phyloP scores from a whole-genome alignment of 352 stramenopile genomes.

The Globisporangium takayamanum region DNA sequence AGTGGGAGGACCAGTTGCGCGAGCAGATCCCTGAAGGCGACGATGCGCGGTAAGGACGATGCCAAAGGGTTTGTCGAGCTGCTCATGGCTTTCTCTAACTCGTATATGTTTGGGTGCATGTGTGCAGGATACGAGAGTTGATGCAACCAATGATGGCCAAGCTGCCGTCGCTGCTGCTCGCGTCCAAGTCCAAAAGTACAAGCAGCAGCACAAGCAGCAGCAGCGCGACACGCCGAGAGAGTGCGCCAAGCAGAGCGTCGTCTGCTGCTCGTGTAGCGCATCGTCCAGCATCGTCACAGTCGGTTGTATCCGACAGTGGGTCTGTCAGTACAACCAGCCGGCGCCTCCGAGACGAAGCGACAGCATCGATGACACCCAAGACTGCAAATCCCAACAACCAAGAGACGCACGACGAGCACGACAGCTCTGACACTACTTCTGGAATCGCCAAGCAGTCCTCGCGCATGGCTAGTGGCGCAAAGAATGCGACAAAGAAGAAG shows the following conservation, averaged over 20 bases:
- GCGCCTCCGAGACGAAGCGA: background rate
- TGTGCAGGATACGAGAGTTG: slow-evolving; percentile 53
- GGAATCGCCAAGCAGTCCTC: background rate
- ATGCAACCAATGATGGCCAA: slow-evolving; percentile 77
- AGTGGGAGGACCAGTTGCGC: slow-evolving; percentile 58
- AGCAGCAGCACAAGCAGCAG: background rate
- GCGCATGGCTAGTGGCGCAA: slow-evolving; percentile 4
- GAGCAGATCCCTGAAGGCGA: slow-evolving; percentile 40
- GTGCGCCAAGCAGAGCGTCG: slow-evolving; percentile 1
- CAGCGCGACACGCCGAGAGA: slow-evolving; percentile 6
- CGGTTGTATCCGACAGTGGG: background rate
- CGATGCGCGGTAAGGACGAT: slow-evolving; percentile 26
- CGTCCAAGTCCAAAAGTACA: slow-evolving; percentile 26
- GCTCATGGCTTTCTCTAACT: no score
- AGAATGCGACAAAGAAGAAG: slow-evolving; percentile 18
- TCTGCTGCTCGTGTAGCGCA: slow-evolving; percentile 3
- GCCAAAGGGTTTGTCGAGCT: background rate
- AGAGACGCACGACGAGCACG: slow-evolving; percentile 25
- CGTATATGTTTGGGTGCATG: background rate
- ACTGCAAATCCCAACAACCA: slow-evolving; percentile 25
- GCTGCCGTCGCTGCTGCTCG: slow-evolving; percentile 56
- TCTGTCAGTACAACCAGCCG: background rate
- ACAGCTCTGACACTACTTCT: background rate
- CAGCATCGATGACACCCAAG: background rate
- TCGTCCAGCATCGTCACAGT: slow-evolving; percentile 1